Conservation (phyloP, 805 yeast species). For the Wickerhamomyces chaumierensis region DNA sequence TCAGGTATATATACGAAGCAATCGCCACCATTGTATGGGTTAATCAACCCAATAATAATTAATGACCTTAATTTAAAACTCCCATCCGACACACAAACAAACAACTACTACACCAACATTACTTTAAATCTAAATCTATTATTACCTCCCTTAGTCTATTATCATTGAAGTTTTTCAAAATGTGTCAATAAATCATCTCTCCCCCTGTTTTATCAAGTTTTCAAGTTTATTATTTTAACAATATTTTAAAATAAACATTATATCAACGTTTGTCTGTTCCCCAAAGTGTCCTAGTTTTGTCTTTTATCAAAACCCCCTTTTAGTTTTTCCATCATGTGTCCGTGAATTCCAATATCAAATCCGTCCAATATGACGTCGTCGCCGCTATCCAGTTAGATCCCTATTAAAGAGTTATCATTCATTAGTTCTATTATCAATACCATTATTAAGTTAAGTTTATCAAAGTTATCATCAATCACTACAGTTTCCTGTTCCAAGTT, state of each 20-base stretch:
- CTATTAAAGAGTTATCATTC: constrained; percentile 1
- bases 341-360: constrained; percentile 9
- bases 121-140: too few relatives aligned
- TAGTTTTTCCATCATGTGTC: constrained; percentile 13
- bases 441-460: constrained; percentile 1
- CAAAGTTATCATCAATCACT: constrained; percentile 5
- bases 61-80: too few relatives aligned
- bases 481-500: constrained; percentile 1
- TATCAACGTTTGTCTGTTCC: constrained; percentile 1
- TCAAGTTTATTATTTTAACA: constrained; percentile 2
- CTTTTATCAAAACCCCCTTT: constrained; percentile 7
- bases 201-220: constrained; percentile 7
- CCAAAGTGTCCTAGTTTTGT: constrained; percentile 2
- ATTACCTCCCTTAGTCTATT: not conserved
- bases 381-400: constrained; percentile 2
- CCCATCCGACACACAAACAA: too few relatives aligned
- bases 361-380: constrained; percentile 19
- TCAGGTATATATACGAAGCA: too few relatives aligned
- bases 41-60: too few relatives aligned
- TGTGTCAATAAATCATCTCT: constrained; percentile 19
- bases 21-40: too few relatives aligned
- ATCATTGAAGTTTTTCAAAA: constrained; percentile 4
- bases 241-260: constrained; percentile 6
- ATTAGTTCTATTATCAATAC: constrained; percentile 2
- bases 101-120: too few relatives aligned